Evolutionary conservation across 2,329 filamentous ascomycete genomes (phyloP), one percentile per base, ranked within the genome.

Genomic region (Apiospora marii): DNA sequence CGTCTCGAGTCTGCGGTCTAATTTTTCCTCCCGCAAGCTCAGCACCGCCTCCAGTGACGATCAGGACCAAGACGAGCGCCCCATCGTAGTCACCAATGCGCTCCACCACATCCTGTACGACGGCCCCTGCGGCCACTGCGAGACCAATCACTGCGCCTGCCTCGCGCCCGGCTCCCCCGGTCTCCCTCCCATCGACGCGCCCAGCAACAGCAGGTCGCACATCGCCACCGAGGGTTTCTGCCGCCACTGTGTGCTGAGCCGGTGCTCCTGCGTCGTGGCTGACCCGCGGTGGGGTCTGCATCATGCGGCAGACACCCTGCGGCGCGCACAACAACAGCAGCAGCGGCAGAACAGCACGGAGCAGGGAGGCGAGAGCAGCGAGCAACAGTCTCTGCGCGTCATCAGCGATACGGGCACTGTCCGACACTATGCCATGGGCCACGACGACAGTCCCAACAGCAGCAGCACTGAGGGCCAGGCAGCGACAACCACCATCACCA

Each of bases 211-310:
- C 44, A n/a, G 30, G 8, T 5, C n/a, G 13, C n/a, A 27, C 61
- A 72, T 72, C 64, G 58, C 27, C 43, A 72, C 71, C 14, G 71
- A 72, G 67, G 71, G 71, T 14, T 72, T 72, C 71, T 72, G 71
- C 41, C 64, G 67, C 43, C 71, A 72, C 71, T 72, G 71, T 48
- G 71, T 72, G 48, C 30, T 58, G 46, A 72, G 69, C 48, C 44
- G 53, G 34, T 72, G 71, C 71, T 34, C 30, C 24, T 72, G 71
- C 49, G 27, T 72, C 16, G 16, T 22, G 27, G 7, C 41, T 1
- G 71, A 72, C 27, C 37, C 67, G 22, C 37, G 49, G n/a, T 72
- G 71, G 71, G 71, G 71, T 30, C 46, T 51, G 37, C 67, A 61
- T 49, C 71, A 72, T 16, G 71, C 71, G 30, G n/a, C 46, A 27